Evolutionary conservation across 2,329 filamentous ascomycete genomes (phyloP), one percentile per base, ranked within the genome.

Genomic region (Plectosphaerella cucumerina): DNA sequence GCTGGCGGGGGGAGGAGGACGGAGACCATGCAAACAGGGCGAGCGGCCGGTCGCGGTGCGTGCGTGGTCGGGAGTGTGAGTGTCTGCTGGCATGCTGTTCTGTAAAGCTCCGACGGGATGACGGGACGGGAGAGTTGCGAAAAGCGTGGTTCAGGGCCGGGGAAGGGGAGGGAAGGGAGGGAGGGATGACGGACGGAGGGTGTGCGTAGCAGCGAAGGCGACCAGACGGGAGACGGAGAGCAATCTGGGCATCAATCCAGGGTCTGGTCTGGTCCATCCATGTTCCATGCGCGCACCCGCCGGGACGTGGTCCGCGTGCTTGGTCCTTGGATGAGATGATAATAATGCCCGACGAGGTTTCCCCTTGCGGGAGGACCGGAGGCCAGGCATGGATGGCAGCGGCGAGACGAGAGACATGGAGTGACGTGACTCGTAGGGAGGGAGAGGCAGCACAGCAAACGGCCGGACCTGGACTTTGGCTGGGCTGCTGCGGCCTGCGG

Each of bases 41-140:
- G n/a, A 4, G 17, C 17, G 39, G 39, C 39, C 39, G 18, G 39
- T 18, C 39, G 11, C 10, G 18, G 18, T 12, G 39, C 39, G 26
- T 42, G 39, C 10, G 11, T 42, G 39, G 18, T 20, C 35, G 15
- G 18, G 39, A 42, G 17, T 42, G 39, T 10, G 39, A 42, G 17
- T 42, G 39, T 10, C 4, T 31, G n/a, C 39, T 42, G 10, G 18
- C 39, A 42, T 42, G 39, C 39, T 20, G 17, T 42, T 18, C 39
- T 20, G n/a, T 43, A 48, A 48, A 33, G 47, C 22, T 48, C 47
- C 37, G 47, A 48, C 47, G 47, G 47, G 35, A 48, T 48, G 47
- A 48, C 47, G 47, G 47, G 47, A 48, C 47, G 47, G 47, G 47
- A 42, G 45, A 26, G 33, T 47, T 47, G 21, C 33, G 45, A 47